These are phyloP conservation scores for Rhodotorula diobovata DNA, from an alignment of 768 basidiomycete species.

Conservation along the genomic window DNA sequence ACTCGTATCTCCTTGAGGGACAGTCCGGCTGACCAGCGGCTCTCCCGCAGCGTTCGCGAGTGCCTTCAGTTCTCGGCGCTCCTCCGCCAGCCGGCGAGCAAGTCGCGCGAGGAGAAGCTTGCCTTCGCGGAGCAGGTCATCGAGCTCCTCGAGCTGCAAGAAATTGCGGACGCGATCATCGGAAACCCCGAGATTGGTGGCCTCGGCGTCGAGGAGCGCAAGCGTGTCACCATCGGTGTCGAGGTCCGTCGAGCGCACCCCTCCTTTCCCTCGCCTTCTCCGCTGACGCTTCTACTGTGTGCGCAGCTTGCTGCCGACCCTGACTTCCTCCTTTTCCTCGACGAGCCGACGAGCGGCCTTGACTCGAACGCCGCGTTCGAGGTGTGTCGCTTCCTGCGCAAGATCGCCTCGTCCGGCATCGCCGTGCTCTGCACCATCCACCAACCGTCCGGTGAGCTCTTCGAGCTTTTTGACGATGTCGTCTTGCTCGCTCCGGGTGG, in stretches of 20 bases:
- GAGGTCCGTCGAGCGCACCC: slow-evolving; percentile 47
- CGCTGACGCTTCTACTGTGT: not conserved
- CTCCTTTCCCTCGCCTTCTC: not conserved
- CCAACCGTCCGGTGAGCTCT: slow-evolving; percentile 37
- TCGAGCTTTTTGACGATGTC: slow-evolving; percentile 23
- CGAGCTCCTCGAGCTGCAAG: slow-evolving; percentile 49
- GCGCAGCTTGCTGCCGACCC: slow-evolving; percentile 70
- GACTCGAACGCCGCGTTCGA: slow-evolving; percentile 43
- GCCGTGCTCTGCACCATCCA: slow-evolving; percentile 83
- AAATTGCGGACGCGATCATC: slow-evolving; percentile 51
- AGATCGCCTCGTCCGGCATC: slow-evolving; percentile 73
- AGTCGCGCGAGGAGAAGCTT: slow-evolving; percentile 47
- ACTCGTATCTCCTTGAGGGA: not conserved
- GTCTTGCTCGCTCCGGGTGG: slow-evolving; percentile 24
- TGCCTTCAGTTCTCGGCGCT: slow-evolving; percentile 47
- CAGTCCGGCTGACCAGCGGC: not conserved
- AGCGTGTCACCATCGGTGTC: slow-evolving; percentile 71
- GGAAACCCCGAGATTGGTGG: slow-evolving; percentile 49
- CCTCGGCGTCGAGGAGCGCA: slow-evolving; percentile 49
- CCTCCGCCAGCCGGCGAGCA: slow-evolving; percentile 48
- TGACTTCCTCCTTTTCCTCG: slow-evolving; percentile 75
- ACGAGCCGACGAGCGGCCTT: slow-evolving; percentile 68
- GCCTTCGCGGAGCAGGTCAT: slow-evolving; percentile 50
- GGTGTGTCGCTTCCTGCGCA: slow-evolving; percentile 59
- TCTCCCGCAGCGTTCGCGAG: slow-evolving; percentile 6